Evolutionary conservation across 1,284 basidiomycete species (phyloP).

Genomic region (Cutaneotrichosporon cutaneum): DNA sequence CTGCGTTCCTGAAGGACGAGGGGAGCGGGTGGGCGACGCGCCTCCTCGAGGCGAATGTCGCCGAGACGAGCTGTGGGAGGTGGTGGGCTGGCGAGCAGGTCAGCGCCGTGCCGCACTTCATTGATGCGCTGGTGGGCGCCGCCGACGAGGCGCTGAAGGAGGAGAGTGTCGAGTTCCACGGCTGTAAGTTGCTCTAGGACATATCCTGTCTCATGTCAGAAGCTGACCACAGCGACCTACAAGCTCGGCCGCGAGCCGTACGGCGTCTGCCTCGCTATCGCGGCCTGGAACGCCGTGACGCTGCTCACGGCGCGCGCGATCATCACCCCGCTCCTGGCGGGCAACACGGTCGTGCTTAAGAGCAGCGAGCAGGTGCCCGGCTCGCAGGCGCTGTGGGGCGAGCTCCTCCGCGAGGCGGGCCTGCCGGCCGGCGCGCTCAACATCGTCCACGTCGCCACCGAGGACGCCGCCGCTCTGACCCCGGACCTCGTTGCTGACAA

Average conservation of each 20-base stretch:
- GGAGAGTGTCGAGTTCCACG: slow-evolving; percentile 6
- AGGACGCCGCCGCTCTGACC: slow-evolving; percentile 56
- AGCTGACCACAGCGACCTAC: slow-evolving; percentile 9
- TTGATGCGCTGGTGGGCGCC: slow-evolving; percentile 13
- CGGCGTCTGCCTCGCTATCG: slow-evolving; percentile 32
- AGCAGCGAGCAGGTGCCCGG: slow-evolving; percentile 62
- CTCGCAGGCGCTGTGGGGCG: slow-evolving; percentile 58
- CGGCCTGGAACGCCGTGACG: slow-evolving; percentile 35
- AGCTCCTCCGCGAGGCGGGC: slow-evolving; percentile 57
- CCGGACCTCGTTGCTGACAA: slow-evolving; percentile 61
- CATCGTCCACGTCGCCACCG: slow-evolving; percentile 58
- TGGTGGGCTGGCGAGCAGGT: slow-evolving; percentile 27
- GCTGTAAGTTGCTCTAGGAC: slow-evolving; percentile 11
- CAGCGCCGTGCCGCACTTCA: background rate
- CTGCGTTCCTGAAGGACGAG: slow-evolving; percentile 20
- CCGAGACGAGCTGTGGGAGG: slow-evolving; percentile 19
- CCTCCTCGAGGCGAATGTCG: slow-evolving; percentile 20
- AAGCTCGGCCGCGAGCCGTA: slow-evolving; percentile 27
- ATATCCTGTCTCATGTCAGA: too few relatives aligned
- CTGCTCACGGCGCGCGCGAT: slow-evolving; percentile 54
- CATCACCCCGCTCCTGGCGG: slow-evolving; percentile 61
- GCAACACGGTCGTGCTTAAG: slow-evolving; percentile 65
- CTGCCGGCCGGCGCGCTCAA: slow-evolving; percentile 63
- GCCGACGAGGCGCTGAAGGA: slow-evolving; percentile 24
- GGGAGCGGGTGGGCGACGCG: slow-evolving; percentile 17